Percentiles rank a stretch among this genome's conserved stretches.
Conservation (phyloP, 139 green algal genomes). For the Edaphochlamys debaryana region DNA sequence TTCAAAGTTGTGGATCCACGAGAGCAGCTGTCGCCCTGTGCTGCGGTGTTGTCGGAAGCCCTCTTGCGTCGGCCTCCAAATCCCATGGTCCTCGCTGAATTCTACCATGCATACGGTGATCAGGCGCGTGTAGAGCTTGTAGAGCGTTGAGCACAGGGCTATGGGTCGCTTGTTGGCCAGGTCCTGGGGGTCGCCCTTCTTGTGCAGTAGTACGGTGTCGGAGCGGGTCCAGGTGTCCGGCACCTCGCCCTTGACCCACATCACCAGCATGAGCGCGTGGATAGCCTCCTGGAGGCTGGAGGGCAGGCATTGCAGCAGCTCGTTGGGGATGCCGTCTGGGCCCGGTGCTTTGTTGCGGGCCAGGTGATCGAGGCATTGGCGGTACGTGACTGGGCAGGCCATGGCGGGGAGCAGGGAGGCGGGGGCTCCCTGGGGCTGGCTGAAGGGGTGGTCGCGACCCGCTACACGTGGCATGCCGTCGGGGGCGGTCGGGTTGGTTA, state of each 20-base stretch:
- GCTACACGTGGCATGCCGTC: no score
- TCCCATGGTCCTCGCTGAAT: neutral
- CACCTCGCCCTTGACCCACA: conserved; percentile 50
- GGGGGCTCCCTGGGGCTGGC: no score
- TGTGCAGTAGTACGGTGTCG: conserved; percentile 50
- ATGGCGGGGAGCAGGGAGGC: no score
- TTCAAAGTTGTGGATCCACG: neutral
- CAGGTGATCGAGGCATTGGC: neutral
- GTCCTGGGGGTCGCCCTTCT: conserved; percentile 37
- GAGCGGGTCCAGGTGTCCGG: conserved; percentile 47
- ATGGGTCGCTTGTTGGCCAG: conserved; percentile 48
- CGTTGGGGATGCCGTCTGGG: neutral
- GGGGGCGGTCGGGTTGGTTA: no score
- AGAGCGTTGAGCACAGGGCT: conserved; percentile 41
- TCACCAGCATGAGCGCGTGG: neutral
- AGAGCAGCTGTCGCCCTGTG: neutral
- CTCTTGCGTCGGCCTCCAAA: neutral
- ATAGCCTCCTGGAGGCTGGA: conserved; percentile 1
- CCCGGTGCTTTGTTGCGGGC: neutral
- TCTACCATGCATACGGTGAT: conserved; percentile 25
- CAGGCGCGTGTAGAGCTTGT: conserved; percentile 62
- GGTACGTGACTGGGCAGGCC: no score
- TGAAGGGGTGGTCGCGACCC: no score
- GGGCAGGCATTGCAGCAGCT: conserved; percentile 42
- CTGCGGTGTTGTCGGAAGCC: neutral